Percentiles rank a stretch among this genome's conserved stretches.
Conservation (phyloP, 2,329 filamentous ascomycete genomes). For the Cladosporium sp. region DNA sequence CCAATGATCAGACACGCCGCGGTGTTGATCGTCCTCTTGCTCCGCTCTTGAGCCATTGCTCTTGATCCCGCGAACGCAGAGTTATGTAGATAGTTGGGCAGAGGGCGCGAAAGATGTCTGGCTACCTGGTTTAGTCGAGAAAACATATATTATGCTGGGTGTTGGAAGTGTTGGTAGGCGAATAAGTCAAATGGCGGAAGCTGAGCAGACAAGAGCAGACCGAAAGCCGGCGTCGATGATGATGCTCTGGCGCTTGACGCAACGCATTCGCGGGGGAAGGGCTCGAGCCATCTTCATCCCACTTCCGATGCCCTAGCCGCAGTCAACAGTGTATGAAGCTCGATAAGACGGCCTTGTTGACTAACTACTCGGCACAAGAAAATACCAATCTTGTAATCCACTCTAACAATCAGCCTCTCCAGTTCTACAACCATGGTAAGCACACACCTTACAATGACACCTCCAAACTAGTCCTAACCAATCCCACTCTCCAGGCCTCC, state of each 20-base stretch:
- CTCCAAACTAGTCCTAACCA: background rate
- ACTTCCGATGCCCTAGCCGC: background rate
- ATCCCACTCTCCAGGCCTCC: conserved; percentile 51
- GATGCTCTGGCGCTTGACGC: background rate
- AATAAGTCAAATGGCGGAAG: background rate
- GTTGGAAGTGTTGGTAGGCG: background rate
- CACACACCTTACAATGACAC: background rate
- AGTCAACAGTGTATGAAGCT: background rate
- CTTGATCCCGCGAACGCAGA: conserved; percentile 36
- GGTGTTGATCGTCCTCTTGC: conserved; percentile 71
- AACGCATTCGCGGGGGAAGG: background rate
- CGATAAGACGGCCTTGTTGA: too few species aligned
- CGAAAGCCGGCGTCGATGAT: background rate
- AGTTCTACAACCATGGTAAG: conserved; percentile 2
- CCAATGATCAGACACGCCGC: conserved; percentile 92
- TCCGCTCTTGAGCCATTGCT: conserved; percentile 51
- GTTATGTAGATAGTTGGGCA: conserved; percentile 53
- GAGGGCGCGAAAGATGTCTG: conserved; percentile 64
- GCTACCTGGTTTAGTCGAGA: conserved; percentile 68
- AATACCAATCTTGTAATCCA: background rate
- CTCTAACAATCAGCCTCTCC: too few species aligned
- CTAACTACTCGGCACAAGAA: background rate
- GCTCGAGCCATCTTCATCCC: conserved; percentile 3
- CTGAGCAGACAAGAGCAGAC: background rate
- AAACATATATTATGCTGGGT: conserved; percentile 58